Evolutionary conservation across 2,329 filamentous ascomycete genomes (phyloP), one percentile per base, ranked within the genome.

Genomic region (Fusarium albosuccineum): DNA sequence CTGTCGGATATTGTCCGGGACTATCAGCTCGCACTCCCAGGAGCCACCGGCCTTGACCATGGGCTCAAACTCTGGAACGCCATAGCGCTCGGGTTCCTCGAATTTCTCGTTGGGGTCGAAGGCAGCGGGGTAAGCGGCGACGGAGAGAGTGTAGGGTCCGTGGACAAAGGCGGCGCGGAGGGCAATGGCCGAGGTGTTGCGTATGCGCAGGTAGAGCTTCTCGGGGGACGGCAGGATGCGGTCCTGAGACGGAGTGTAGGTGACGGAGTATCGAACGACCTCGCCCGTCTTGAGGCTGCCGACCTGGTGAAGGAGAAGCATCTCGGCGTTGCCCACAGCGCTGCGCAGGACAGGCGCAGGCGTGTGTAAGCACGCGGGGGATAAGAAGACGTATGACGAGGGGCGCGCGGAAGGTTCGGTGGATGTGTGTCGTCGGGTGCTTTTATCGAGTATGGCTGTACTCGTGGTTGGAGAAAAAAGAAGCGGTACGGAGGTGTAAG

Each of bases 141-240:
- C 91, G 73, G 93, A 94, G 37, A 98, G 86, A 1, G 91, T 97
- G 77, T 99, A 99, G 1, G 96, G 96, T 0, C 96, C 96, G 80
- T 97, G 96, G 55, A 99, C 91, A 77, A 97, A 99, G 58, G 96
- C 96, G 55, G 96, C 96, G 74, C 96, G 92, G 39, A 98, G 84
- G 14, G 96, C 92, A 67, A 97, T 92, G 59, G 93, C 91, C 39
- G 92, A 96, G 9, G 92, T 94, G 79, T 99, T 99, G 77, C 92
- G 95, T 77, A 99, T 90, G 72, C 92, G 93, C 45, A 99, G 87
- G 79, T 93, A 88, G 37, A 99, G 88, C 72, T 89, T 86, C 68
- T 91, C 83, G 29, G 95, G 95, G 5, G 93, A 91, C 5, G 96
- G 96, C 4, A 97, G 86, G 75, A 97, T 97, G 70, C 93, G 93